phyloP scores from a whole-genome alignment of 352 stramenopile genomes.

The Pythium insidiosum region DNA sequence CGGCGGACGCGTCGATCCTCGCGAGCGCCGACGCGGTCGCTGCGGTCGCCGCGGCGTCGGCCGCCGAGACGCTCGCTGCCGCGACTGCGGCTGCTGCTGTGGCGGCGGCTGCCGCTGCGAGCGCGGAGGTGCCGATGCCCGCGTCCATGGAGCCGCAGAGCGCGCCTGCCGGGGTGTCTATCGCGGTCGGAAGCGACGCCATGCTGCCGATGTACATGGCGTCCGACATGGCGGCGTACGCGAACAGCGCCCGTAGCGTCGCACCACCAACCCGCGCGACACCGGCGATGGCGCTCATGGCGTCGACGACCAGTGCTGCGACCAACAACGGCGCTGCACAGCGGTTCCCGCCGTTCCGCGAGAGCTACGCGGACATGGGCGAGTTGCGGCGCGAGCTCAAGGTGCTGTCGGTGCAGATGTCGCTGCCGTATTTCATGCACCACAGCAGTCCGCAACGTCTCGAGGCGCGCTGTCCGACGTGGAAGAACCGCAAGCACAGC shows the following conservation, averaged over 20 bases:
- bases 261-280: too few species aligned
- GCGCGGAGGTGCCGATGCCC: background rate
- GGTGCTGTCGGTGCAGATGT: conserved; percentile 62
- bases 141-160: too few species aligned
- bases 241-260: conserved; percentile 1
- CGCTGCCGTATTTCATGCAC: conserved; percentile 72
- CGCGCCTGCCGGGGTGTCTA: too few species aligned
- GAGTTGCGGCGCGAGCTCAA: conserved; percentile 68
- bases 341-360: conserved; percentile 48
- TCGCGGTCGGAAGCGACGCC: too few species aligned
- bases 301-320: too few species aligned
- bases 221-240: too few species aligned
- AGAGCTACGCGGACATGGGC: conserved; percentile 70
- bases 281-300: too few species aligned
- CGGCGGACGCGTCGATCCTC: too few species aligned
- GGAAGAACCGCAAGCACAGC: conserved; percentile 56
- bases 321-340: too few species aligned
- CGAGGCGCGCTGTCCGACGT: conserved; percentile 69
- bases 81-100: background rate
- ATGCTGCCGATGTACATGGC: too few species aligned
- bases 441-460: conserved; percentile 76
- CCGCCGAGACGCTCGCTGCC: background rate
- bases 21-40: too few species aligned
- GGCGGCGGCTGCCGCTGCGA: background rate
- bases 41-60: background rate